Percentiles rank a stretch among this genome's conserved stretches.
Conservation (phyloP, 129 eudicot genomes). For the Pittosporum tobira region DNA sequence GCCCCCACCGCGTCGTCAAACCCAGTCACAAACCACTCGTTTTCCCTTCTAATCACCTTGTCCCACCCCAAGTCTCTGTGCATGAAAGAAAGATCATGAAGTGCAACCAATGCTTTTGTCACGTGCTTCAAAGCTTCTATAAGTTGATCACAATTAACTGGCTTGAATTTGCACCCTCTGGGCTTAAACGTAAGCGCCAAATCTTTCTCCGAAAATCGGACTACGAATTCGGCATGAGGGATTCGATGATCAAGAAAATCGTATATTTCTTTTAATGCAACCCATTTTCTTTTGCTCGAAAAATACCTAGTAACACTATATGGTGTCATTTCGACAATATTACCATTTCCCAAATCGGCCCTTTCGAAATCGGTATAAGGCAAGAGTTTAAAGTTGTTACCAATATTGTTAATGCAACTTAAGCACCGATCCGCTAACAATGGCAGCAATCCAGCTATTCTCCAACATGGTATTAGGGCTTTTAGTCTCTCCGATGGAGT, state of each 20-base stretch:
- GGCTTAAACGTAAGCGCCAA: slow-evolving; percentile 47
- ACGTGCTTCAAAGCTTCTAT: slow-evolving; percentile 56
- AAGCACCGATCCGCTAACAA: slow-evolving; percentile 47
- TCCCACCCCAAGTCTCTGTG: slow-evolving; percentile 78
- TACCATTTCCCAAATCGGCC: slow-evolving; percentile 30
- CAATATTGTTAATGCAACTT: neutral
- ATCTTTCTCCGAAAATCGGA: slow-evolving; percentile 36
- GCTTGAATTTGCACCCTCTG: slow-evolving; percentile 55
- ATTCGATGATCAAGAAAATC: slow-evolving; percentile 56
- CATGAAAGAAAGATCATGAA: slow-evolving; percentile 77
- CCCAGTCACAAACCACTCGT: slow-evolving; percentile 57
- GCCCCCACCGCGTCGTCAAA: slow-evolving; percentile 66
- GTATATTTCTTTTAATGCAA: slow-evolving; percentile 49
- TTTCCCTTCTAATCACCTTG: slow-evolving; percentile 46
- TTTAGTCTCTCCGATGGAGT: slow-evolving; percentile 49
- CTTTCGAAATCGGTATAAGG: slow-evolving; percentile 55
- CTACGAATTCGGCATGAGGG: slow-evolving; percentile 48
- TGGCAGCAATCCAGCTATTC: slow-evolving; percentile 50
- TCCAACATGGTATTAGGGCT: slow-evolving; percentile 69
- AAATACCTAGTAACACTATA: slow-evolving; percentile 30
- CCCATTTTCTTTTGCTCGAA: slow-evolving; percentile 47
- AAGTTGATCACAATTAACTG: slow-evolving; percentile 34
- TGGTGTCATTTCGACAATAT: slow-evolving; percentile 41
- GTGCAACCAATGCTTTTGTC: slow-evolving; percentile 57
- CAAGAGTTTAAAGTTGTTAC: slow-evolving; percentile 17